Base-by-base conservation (phyloP, 768 basidiomycete genomes). In the Termitomyces eurrhizus region DNA sequence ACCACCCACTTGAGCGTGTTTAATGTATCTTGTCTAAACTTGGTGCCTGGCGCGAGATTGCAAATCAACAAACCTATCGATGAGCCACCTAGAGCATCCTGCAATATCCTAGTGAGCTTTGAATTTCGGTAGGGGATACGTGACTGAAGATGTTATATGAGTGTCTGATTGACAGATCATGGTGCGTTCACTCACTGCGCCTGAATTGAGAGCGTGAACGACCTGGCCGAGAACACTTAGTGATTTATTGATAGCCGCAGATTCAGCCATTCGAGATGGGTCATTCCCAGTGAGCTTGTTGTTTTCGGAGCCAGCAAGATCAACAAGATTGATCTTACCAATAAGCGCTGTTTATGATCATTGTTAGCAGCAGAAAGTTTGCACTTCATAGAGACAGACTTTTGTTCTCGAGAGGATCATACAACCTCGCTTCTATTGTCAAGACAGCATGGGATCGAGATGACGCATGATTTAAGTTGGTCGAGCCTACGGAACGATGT, bases 261-360 rank as follows among this genome's bases (percentile, higher is more conserved):
- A 90, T 74, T 96, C 94, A 2, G 87, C 85, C 88, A 95, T 93
- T 2, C 94, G 85, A n/a, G 83, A 85, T 1, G 85, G 77, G 69
- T 95, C 90, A 65, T 94, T 95, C 5, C 93, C 93, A 4, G 94
- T 94, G 32, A 90, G 78, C 79, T 92, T 95, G 72, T 94, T 95
- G 68, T 94, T 94, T 74, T 95, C 93, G 0, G 90, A 93, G 32
- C 93, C 93, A 18, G 93, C 93, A 32, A 95, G 81, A 74, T 95
- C 93, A 12, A 94, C 91, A 9, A 95, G 82, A 64, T 92, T 92
- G 58, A 94, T 87, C 70, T 89, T 92, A 11, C 92, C 92, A 2
- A 79, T 81, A 52, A 88, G 70, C 46, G 81, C 91, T 92, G 62
- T 26, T 16, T 33, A 14, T 26, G 33, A n/a, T 42, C 35, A 39